phyloP scores from a whole-genome alignment of 2,329 filamentous ascomycete genomes.

The Ophiocordyceps camponoti-floridani region DNA sequence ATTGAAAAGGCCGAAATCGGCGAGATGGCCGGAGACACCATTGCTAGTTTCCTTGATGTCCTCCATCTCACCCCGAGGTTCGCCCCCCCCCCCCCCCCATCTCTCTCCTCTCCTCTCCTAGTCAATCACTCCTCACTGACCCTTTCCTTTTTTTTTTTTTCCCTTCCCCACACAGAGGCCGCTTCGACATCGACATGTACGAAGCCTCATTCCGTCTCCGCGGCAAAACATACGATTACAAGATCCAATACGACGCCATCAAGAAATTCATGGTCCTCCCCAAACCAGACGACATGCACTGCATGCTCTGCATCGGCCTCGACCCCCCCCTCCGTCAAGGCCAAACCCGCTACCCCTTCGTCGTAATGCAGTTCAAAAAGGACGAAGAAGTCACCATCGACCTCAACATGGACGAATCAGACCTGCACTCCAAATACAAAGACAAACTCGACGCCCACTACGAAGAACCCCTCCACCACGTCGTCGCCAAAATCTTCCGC shows the following conservation, averaged over 20 bases:
- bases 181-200: conserved; percentile 99
- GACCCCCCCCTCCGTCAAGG: conserved; percentile 92
- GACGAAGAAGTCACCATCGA: conserved; percentile 96
- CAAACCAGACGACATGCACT: conserved; percentile 95
- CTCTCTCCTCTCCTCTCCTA: background rate
- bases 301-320: conserved; percentile 82
- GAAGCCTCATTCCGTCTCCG: conserved; percentile 91
- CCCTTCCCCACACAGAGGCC: conserved; percentile 48
- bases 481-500: conserved; percentile 89
- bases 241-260: conserved; percentile 93
- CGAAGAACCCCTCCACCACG: conserved; percentile 82
- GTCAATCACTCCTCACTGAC: too few species aligned
- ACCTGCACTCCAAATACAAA: conserved; percentile 70
- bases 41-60: conserved; percentile 91
- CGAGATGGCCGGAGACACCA: conserved; percentile 95
- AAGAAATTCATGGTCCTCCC: conserved; percentile 99
- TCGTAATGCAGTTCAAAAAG: conserved; percentile 98
- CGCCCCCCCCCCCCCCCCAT: conserved; percentile 4
- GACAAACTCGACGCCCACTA: conserved; percentile 80
- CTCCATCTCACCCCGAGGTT: conserved; percentile 89
- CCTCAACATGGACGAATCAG: conserved; percentile 84
- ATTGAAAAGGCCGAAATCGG: conserved; percentile 99
- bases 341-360: conserved; percentile 92
- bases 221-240: conserved; percentile 99
- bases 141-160: background rate